Percentiles rank a stretch among this genome's conserved stretches.
phyloP scores from a whole-genome alignment of 2,329 filamentous ascomycete species.

The Juglanconis sp. region DNA sequence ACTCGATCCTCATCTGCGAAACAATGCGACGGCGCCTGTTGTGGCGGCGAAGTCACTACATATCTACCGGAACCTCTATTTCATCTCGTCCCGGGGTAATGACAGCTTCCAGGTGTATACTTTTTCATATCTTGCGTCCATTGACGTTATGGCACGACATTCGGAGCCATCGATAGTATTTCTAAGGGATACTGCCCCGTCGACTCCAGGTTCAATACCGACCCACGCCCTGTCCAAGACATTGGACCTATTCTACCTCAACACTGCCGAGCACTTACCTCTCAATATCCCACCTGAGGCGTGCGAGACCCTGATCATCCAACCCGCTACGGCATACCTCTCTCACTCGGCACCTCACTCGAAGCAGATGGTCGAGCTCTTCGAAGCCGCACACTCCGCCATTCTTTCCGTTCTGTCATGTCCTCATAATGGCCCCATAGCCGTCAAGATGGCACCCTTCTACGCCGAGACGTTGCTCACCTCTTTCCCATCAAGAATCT shows the following conservation, averaged over 20 bases:
- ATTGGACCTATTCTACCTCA: slow-evolving; percentile 85
- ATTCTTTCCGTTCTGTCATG: slow-evolving; percentile 77
- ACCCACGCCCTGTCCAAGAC: slow-evolving; percentile 65
- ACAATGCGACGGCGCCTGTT: slow-evolving; percentile 50
- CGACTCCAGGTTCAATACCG: slow-evolving; percentile 52
- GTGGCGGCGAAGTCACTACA: slow-evolving; percentile 71
- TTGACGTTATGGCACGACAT: slow-evolving; percentile 77
- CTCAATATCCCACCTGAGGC: slow-evolving; percentile 62
- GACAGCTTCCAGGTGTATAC: slow-evolving; percentile 77
- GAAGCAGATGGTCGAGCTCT: slow-evolving; percentile 56
- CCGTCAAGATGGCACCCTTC: slow-evolving; percentile 70
- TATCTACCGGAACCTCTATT: slow-evolving; percentile 73
- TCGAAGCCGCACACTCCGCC: slow-evolving; percentile 83
- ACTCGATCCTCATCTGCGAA: slow-evolving; percentile 46
- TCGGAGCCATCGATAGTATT: slow-evolving; percentile 64
- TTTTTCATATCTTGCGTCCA: slow-evolving; percentile 77
- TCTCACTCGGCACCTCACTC: slow-evolving; percentile 41
- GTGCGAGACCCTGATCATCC: slow-evolving; percentile 71
- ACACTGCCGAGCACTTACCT: slow-evolving; percentile 79
- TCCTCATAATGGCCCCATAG: slow-evolving; percentile 70
- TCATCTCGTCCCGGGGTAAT: slow-evolving; percentile 73
- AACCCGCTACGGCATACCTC: slow-evolving; percentile 73
- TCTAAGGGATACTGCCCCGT: slow-evolving; percentile 56
- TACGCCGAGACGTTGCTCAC: slow-evolving; percentile 80
- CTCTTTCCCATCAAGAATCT: slow-evolving; percentile 76